Evolutionary conservation across 805 yeast genomes (phyloP).

Genomic region (Candida methanosorbosa): DNA sequence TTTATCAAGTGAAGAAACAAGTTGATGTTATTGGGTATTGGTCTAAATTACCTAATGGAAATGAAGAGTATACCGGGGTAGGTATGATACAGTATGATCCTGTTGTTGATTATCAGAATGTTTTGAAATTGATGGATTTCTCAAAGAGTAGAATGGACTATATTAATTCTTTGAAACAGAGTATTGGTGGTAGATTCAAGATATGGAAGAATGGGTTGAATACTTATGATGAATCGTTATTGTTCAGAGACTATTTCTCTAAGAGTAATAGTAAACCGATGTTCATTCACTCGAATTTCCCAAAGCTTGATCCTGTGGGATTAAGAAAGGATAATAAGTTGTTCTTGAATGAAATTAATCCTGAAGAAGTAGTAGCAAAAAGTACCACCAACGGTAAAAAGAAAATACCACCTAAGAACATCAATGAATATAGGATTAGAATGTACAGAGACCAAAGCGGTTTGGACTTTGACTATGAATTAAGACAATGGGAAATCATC

Average conservation of each 20-base stretch:
- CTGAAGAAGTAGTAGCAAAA: too few species aligned
- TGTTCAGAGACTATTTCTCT: slow-evolving; percentile 13
- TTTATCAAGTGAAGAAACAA: slow-evolving; percentile 42
- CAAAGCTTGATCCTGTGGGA: slow-evolving; percentile 40
- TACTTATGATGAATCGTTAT: slow-evolving; percentile 8
- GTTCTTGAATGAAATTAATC: too few species aligned
- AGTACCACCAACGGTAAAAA: slow-evolving; percentile 6
- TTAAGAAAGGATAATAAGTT: slow-evolving; percentile 28
- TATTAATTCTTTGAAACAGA: slow-evolving; percentile 2
- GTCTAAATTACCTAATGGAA: slow-evolving; percentile 12
- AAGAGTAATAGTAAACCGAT: slow-evolving; percentile 19
- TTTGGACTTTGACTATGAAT: slow-evolving; percentile 45
- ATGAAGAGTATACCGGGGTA: slow-evolving; percentile 33
- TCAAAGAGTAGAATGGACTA: slow-evolving; percentile 4
- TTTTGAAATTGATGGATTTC: slow-evolving; percentile 11
- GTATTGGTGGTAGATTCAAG: slow-evolving; percentile 4
- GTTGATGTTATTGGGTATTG: slow-evolving; percentile 43
- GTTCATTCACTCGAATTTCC: slow-evolving; percentile 47
- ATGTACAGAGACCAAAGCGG: slow-evolving; percentile 22
- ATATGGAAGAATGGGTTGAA: slow-evolving; percentile 8
- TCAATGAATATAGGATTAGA: too few species aligned
- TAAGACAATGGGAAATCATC: slow-evolving; percentile 50
- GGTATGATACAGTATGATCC: slow-evolving; percentile 55
- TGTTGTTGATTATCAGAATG: slow-evolving; percentile 26
- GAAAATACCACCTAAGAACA: too few species aligned